A percentile compares a stretch with the other conserved stretches of the same genome.
phyloP scores from a whole-genome alignment of 73 alveolate species.

The Vitrella brassicaformis region DNA sequence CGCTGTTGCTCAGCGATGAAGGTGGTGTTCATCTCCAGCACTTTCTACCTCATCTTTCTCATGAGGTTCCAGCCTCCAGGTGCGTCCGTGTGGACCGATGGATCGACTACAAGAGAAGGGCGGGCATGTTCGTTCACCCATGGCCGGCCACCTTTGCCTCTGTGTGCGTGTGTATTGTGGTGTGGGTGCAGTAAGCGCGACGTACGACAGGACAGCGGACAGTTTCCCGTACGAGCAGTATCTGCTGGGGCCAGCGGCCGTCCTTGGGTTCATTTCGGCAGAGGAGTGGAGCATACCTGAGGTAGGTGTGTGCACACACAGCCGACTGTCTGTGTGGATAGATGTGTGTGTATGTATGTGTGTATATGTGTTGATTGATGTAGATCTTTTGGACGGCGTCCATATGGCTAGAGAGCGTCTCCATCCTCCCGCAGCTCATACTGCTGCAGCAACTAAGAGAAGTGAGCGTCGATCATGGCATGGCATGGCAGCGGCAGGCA shows the following conservation, averaged over 20 bases:
- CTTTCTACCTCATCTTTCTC: slow-evolving; percentile 51
- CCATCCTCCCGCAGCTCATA: slow-evolving; percentile 69
- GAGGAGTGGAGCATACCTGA: slow-evolving; percentile 12
- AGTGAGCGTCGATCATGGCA: neutral
- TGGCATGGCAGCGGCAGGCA: no score
- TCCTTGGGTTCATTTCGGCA: slow-evolving; percentile 16
- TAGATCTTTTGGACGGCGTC: slow-evolving; percentile 65
- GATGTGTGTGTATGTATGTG: neutral
- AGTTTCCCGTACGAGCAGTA: slow-evolving; percentile 21
- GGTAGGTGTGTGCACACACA: slow-evolving; percentile 1
- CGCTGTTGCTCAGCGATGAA: slow-evolving; percentile 40
- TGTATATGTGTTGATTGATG: neutral
- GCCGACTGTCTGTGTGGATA: neutral
- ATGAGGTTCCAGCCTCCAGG: slow-evolving; percentile 51
- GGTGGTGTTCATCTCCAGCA: slow-evolving; percentile 50
- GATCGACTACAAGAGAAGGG: neutral
- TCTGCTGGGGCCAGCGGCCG: slow-evolving; percentile 13
- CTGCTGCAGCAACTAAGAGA: slow-evolving; percentile 54
- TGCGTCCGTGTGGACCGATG: neutral
- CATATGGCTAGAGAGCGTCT: slow-evolving; percentile 74
- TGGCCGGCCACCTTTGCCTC: neutral
- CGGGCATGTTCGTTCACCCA: neutral
- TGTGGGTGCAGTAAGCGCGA: neutral
- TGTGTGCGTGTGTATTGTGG: neutral
- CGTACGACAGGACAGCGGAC: slow-evolving; percentile 13